Conservation (phyloP, 2,329 filamentous ascomycete genomes). For the Aspergillus quadrilineatus region DNA sequence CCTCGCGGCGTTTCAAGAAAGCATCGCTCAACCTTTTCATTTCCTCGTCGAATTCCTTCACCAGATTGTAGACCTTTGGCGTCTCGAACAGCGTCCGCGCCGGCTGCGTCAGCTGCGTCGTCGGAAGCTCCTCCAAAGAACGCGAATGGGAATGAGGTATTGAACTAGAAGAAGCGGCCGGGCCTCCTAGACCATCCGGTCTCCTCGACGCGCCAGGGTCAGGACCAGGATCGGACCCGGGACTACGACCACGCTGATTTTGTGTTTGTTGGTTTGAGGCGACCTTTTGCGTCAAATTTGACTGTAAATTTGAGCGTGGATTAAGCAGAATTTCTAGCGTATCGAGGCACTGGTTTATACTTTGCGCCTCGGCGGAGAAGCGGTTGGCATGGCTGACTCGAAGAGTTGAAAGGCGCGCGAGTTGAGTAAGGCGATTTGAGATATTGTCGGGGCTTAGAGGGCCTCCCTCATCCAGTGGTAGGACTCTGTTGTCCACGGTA, state of each 20-base stretch:
- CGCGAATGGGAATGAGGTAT: neutral
- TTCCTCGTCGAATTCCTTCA: constrained; percentile 21
- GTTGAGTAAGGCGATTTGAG: neutral
- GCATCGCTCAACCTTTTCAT: constrained; percentile 15
- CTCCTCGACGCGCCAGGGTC: neutral
- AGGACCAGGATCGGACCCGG: neutral
- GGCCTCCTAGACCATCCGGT: neutral
- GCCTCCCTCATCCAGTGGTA: neutral
- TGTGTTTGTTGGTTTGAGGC: constrained; percentile 19
- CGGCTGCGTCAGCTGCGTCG: neutral
- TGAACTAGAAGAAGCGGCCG: neutral
- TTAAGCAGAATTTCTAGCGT: constrained; percentile 37
- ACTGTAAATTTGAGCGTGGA: constrained; percentile 13
- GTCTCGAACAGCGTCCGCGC: constrained; percentile 18
- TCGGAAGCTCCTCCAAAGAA: neutral
- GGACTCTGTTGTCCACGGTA: neutral
- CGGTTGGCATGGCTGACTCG: neutral
- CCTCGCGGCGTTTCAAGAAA: constrained; percentile 23
- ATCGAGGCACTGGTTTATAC: constrained; percentile 39
- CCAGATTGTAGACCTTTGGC: constrained; percentile 25
- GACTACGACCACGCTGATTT: neutral
- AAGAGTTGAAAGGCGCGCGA: neutral
- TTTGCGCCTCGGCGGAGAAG: constrained; percentile 28
- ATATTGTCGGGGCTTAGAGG: neutral
- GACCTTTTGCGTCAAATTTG: constrained; percentile 21